Evolutionary conservation across 495 filamentous ascomycete species (phyloP).

Genomic region (Penicillium argentinense): DNA sequence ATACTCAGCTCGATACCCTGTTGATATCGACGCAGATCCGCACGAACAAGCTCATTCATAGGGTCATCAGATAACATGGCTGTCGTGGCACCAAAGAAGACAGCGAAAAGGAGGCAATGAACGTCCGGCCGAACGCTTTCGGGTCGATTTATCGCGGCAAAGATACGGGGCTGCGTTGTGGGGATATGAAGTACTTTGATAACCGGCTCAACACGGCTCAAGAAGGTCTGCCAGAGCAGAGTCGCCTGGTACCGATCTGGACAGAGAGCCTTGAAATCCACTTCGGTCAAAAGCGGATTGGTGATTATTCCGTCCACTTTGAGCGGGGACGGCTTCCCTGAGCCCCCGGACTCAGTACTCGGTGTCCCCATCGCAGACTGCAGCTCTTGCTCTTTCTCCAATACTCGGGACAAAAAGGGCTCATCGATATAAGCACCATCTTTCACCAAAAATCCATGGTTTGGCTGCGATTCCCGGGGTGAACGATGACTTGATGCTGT

Average conservation of each 20-base stretch:
- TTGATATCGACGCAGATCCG: conserved; percentile 32
- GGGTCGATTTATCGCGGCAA: conserved; percentile 37
- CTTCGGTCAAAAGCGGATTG: conserved; percentile 16
- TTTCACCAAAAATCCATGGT: conserved; percentile 22
- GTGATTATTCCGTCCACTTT: conserved; percentile 21
- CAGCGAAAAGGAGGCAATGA: conserved; percentile 43
- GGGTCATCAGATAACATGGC: conserved; percentile 30
- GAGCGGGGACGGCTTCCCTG: conserved; percentile 8
- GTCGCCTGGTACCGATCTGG: conserved; percentile 28
- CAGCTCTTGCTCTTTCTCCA: conserved; percentile 28
- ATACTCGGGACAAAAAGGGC: conserved; percentile 25
- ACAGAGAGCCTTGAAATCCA: conserved; percentile 18
- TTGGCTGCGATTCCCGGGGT: not conserved
- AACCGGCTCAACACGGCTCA: conserved; percentile 38
- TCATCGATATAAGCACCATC: conserved; percentile 34
- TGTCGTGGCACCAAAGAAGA: conserved; percentile 43
- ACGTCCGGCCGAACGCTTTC: conserved; percentile 31
- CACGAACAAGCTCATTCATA: conserved; percentile 21
- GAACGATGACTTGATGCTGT: not conserved
- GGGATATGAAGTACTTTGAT: conserved; percentile 48
- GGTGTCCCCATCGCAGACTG: conserved; percentile 28
- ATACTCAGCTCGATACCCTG: conserved; percentile 32
- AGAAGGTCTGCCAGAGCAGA: conserved; percentile 32
- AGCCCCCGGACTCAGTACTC: conserved; percentile 1
- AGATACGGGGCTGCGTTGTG: conserved; percentile 29